Conservation (phyloP, 768 basidiomycete genomes). For the Pleurotus platypus region DNA sequence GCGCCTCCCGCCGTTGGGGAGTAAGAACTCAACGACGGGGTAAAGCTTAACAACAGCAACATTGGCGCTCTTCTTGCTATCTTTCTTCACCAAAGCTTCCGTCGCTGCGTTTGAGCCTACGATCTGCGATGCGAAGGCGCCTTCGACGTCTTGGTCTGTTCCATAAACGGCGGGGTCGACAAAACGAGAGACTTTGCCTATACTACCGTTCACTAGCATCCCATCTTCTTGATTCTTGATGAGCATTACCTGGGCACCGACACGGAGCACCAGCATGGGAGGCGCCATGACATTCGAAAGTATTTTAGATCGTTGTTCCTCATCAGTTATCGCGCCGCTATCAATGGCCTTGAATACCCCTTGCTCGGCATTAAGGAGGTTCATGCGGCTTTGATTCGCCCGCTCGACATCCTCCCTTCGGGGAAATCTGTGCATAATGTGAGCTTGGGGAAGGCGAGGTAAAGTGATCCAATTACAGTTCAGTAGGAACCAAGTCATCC, state of each 20-base stretch:
- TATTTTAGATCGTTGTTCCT: slow-evolving; percentile 65
- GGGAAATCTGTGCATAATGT: slow-evolving; percentile 63
- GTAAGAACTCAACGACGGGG: slow-evolving; percentile 77
- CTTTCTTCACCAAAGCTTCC: slow-evolving; percentile 21
- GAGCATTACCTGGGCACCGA: slow-evolving; percentile 90
- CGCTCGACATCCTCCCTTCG: slow-evolving; percentile 87
- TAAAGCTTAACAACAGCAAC: slow-evolving; percentile 25
- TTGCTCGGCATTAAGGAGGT: slow-evolving; percentile 46
- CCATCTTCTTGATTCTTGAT: slow-evolving; percentile 89
- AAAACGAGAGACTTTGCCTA: slow-evolving; percentile 83
- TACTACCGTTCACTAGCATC: slow-evolving; percentile 88
- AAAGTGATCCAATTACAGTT: slow-evolving; percentile 55
- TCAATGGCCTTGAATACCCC: slow-evolving; percentile 58
- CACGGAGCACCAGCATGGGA: slow-evolving; percentile 58
- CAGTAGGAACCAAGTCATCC: slow-evolving; percentile 86
- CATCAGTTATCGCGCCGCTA: slow-evolving; percentile 52
- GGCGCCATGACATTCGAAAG: slow-evolving; percentile 93
- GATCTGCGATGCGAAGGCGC: slow-evolving; percentile 26
- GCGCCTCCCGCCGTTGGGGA: slow-evolving; percentile 53
- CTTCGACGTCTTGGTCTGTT: slow-evolving; percentile 33
- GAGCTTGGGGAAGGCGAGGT: not conserved
- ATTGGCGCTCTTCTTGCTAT: slow-evolving; percentile 17
- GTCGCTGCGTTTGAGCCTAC: slow-evolving; percentile 17
- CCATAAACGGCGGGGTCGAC: slow-evolving; percentile 46
- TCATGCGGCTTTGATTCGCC: slow-evolving; percentile 73